A percentile compares a stretch with the other conserved stretches of the same genome.
Conservation (phyloP, 495 filamentous ascomycete genomes). For the Amphirosellinia nigrospora region DNA sequence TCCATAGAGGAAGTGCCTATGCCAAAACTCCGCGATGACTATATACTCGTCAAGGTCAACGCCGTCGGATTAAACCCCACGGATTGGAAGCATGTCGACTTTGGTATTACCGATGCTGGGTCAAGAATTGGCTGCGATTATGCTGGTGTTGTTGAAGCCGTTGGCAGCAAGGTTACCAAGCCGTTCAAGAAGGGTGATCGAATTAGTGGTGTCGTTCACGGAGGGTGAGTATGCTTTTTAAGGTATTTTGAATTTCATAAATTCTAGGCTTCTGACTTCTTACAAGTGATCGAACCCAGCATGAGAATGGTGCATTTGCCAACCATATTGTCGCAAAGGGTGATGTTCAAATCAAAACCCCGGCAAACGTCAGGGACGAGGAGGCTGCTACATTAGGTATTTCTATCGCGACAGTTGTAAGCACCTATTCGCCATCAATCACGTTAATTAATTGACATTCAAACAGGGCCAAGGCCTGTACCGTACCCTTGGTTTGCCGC, state of each 20-base stretch:
- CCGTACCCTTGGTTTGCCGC: conserved; percentile 42
- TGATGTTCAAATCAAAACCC: conserved; percentile 40
- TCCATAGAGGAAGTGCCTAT: conserved; percentile 25
- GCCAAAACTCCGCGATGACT: conserved; percentile 50
- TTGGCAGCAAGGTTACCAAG: conserved; percentile 42
- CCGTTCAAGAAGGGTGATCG: conserved; percentile 42
- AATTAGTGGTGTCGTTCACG: conserved; percentile 47
- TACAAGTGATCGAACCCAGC: conserved; percentile 27
- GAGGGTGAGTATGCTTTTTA: conserved; percentile 31
- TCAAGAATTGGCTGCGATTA: conserved; percentile 41
- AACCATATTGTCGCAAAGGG: conserved; percentile 42
- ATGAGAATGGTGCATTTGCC: conserved; percentile 46
- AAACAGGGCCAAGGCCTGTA: conserved; percentile 51
- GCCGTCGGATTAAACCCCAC: conserved; percentile 62
- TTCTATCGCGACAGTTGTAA: conserved; percentile 51
- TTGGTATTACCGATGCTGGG: conserved; percentile 16
- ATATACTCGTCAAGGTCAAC: conserved; percentile 57
- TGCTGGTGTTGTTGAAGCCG: conserved; percentile 45
- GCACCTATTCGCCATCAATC: background rate
- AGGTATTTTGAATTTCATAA: background rate
- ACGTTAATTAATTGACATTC: background rate
- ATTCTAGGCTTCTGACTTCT: background rate
- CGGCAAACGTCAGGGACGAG: conserved; percentile 44
- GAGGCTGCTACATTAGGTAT: conserved; percentile 57
- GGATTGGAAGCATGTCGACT: conserved; percentile 61